Conservation (phyloP, 1,139 yeast genomes). For the Arxiozyma slooffiae region DNA sequence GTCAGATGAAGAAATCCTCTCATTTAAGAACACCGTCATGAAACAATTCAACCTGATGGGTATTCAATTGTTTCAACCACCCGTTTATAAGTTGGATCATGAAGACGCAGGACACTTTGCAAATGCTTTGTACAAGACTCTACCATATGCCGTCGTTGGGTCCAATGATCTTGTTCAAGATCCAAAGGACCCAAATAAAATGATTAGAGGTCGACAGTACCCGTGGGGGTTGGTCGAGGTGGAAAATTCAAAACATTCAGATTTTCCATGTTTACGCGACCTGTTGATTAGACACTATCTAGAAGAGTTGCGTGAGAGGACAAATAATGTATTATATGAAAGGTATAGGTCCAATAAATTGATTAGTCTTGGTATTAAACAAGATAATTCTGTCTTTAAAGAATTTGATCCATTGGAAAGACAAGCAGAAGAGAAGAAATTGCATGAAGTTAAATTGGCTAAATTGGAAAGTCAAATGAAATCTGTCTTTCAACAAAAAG, state of each 20-base stretch:
- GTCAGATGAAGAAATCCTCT: slow-evolving; percentile 72
- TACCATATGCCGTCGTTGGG: slow-evolving; percentile 94
- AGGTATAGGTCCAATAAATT: slow-evolving; percentile 82
- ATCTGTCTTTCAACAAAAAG: slow-evolving; percentile 92
- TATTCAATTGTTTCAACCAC: slow-evolving; percentile 74
- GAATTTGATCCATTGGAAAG: slow-evolving; percentile 89
- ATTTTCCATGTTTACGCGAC: slow-evolving; percentile 83
- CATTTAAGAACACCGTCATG: slow-evolving; percentile 65
- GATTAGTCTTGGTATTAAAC: slow-evolving; percentile 74
- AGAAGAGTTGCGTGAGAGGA: slow-evolving; percentile 88
- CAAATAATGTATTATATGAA: slow-evolving; percentile 71
- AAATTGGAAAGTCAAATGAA: slow-evolving; percentile 97
- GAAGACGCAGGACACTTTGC: slow-evolving; percentile 67
- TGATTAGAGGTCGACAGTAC: slow-evolving; percentile 83
- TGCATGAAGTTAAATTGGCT: slow-evolving; percentile 88
- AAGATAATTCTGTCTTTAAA: slow-evolving; percentile 82
- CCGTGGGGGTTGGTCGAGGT: slow-evolving; percentile 99
- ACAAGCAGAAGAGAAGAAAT: slow-evolving; percentile 86
- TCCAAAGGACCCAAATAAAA: slow-evolving; percentile 51
- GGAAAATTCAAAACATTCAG: slow-evolving; percentile 90
- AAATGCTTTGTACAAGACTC: slow-evolving; percentile 53
- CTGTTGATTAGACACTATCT: slow-evolving; percentile 79
- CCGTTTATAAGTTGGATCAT: slow-evolving; percentile 72
- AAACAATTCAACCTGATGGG: slow-evolving; percentile 74
- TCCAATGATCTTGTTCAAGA: slow-evolving; percentile 69